phyloP scores from a whole-genome alignment of 495 filamentous ascomycete genomes.

The Podospora pseudopauciseta region DNA sequence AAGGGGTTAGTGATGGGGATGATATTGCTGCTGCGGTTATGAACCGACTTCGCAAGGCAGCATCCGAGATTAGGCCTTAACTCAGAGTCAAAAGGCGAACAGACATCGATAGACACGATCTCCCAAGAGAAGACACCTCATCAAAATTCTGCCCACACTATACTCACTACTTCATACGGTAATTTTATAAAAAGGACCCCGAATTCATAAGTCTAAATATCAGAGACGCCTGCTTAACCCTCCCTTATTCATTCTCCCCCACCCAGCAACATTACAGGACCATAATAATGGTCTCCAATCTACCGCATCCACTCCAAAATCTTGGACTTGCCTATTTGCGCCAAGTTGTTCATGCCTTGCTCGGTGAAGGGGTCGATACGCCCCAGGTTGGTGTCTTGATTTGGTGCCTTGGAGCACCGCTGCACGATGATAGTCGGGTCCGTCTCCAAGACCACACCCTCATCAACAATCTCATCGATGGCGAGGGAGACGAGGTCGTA shows the following conservation, averaged over 20 bases:
- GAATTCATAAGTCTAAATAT: constrained; percentile 5
- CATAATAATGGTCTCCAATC: constrained; percentile 38
- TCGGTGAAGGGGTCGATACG: constrained; percentile 87
- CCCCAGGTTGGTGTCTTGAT: constrained; percentile 85
- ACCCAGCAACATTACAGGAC: constrained; percentile 16
- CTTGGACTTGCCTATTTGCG: constrained; percentile 92
- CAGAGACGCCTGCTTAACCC: background rate
- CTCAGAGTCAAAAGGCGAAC: constrained; percentile 2
- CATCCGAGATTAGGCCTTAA: constrained; percentile 53
- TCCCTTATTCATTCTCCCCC: background rate
- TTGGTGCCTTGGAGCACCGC: constrained; percentile 85
- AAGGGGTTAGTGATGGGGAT: constrained; percentile 78
- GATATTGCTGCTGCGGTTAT: constrained; percentile 91
- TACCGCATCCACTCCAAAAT: constrained; percentile 88
- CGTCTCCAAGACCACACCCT: constrained; percentile 94
- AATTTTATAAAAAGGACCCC: constrained; percentile 2
- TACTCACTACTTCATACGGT: constrained; percentile 1
- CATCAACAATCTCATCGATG: constrained; percentile 94
- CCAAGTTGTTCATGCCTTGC: constrained; percentile 90
- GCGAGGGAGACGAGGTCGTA: constrained; percentile 89
- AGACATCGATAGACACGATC: constrained; percentile 16
- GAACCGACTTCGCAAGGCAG: constrained; percentile 91
- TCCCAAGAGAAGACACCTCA: constrained; percentile 20
- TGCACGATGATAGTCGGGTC: constrained; percentile 90
- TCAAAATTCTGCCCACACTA: constrained; percentile 1